Conservation (phyloP, 345 rosid genomes). For the Stellera chamaejasme region DNA sequence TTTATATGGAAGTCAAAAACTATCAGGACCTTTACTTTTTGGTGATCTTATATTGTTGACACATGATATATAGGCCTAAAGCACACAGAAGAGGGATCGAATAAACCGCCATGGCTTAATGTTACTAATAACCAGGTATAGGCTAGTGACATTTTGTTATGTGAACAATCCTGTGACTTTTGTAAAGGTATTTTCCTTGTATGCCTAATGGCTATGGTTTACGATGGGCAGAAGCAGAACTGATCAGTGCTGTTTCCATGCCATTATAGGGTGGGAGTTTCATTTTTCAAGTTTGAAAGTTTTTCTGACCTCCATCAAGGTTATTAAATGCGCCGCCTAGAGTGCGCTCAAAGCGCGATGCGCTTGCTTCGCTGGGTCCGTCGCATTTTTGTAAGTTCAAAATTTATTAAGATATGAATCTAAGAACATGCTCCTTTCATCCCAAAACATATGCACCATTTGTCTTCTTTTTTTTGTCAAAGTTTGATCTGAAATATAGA, state of each 20-base stretch:
- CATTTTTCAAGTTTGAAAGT: conserved; percentile 80
- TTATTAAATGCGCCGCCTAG: no score
- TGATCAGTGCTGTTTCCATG: conserved; percentile 4
- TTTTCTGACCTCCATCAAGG: conserved; percentile 72
- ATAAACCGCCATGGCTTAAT: conserved; percentile 86
- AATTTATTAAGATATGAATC: background rate
- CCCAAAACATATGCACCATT: background rate
- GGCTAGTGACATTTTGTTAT: background rate
- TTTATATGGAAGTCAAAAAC: background rate
- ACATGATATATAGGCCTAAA: conserved; percentile 43
- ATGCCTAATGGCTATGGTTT: background rate
- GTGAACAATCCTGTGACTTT: conserved; percentile 1
- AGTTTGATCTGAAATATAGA: background rate
- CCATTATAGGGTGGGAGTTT: conserved; percentile 52
- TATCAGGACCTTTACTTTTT: background rate
- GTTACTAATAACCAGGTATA: conserved; percentile 61
- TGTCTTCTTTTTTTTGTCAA: background rate
- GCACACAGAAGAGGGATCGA: conserved; percentile 70
- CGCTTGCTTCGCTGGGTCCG: no score
- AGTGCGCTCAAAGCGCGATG: no score
- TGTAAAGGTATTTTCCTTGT: background rate
- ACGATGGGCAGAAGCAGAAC: no score
- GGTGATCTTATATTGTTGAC: conserved; percentile 3
- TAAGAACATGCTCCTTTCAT: background rate
- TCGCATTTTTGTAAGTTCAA: conserved; percentile 58